phyloP scores from a whole-genome alignment of 2,329 filamentous ascomycete genomes.

The Didymella pinodella region DNA sequence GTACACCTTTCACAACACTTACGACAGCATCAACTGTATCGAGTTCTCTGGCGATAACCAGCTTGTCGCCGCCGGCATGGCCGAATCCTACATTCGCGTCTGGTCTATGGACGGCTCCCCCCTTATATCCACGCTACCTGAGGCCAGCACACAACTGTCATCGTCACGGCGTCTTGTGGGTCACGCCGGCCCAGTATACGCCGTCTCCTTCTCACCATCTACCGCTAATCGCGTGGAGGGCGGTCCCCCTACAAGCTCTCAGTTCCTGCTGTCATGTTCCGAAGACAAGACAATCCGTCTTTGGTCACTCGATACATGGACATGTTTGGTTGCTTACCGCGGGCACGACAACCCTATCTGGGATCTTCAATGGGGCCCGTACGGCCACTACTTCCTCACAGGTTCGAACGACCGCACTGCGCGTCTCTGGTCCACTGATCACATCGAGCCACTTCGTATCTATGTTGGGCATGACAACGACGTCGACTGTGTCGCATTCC shows the following conservation, averaged over 20 bases:
- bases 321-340: slow-evolving; percentile 93
- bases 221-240: slow-evolving; percentile 57
- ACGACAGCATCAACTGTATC: slow-evolving; percentile 89
- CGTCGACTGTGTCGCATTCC: slow-evolving; percentile 91
- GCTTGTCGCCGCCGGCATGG: slow-evolving; percentile 86
- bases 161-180: slow-evolving; percentile 83
- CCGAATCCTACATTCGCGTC: slow-evolving; percentile 93
- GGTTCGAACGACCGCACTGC: slow-evolving; percentile 89
- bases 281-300: slow-evolving; percentile 88
- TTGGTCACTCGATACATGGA: slow-evolving; percentile 92
- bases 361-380: slow-evolving; percentile 88
- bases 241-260: slow-evolving; percentile 67
- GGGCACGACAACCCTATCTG: slow-evolving; percentile 90
- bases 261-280: slow-evolving; percentile 85
- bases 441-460: slow-evolving; percentile 85
- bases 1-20: slow-evolving; percentile 98
- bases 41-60: slow-evolving; percentile 93
- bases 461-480: slow-evolving; percentile 92
- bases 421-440: slow-evolving; percentile 90
- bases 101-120: slow-evolving; percentile 90
- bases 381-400: slow-evolving; percentile 93
- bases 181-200: slow-evolving; percentile 88
- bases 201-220: slow-evolving; percentile 85
- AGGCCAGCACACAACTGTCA: slow-evolving; percentile 62
- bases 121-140: slow-evolving; percentile 70